phyloP scores from a whole-genome alignment of 2,329 filamentous ascomycete species.

The Claviceps sp. region DNA sequence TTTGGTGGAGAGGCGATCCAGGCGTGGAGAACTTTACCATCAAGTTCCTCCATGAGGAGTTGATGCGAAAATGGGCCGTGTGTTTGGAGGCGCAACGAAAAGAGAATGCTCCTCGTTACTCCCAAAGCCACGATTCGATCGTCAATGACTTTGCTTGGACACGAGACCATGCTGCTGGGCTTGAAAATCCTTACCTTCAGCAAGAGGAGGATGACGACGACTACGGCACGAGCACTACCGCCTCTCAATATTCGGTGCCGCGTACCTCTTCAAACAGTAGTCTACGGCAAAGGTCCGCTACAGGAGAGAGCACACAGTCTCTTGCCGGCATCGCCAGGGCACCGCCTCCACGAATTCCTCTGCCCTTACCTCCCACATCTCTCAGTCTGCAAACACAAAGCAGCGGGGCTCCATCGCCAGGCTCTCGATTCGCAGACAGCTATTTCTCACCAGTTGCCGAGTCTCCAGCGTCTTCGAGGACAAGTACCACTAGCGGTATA shows the following conservation, averaged over 20 bases:
- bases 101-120: conserved; percentile 38
- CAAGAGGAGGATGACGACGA: conserved; percentile 51
- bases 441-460: conserved; percentile 88
- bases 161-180: conserved; percentile 46
- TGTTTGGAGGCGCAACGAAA: conserved; percentile 68
- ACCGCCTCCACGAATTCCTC: conserved; percentile 59
- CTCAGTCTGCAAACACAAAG: conserved; percentile 57
- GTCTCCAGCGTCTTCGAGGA: conserved; percentile 62
- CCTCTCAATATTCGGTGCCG: conserved; percentile 23
- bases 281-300: conserved; percentile 62
- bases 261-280: conserved; percentile 54
- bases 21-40: conserved; percentile 95
- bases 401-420: conserved; percentile 41
- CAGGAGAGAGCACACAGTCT: conserved; percentile 53
- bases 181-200: conserved; percentile 73
- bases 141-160: conserved; percentile 74
- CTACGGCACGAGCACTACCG: conserved; percentile 22
- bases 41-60: conserved; percentile 81
- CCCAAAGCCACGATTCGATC: conserved; percentile 30
- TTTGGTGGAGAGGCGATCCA: conserved; percentile 96
- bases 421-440: conserved; percentile 55
- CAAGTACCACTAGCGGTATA: conserved; percentile 62
- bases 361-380: conserved; percentile 40
- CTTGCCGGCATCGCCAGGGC: conserved; percentile 43
- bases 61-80: conserved; percentile 81